These are phyloP conservation scores for Iris pallida DNA, from an alignment of 116 monocot species.

Conservation along the genomic window DNA sequence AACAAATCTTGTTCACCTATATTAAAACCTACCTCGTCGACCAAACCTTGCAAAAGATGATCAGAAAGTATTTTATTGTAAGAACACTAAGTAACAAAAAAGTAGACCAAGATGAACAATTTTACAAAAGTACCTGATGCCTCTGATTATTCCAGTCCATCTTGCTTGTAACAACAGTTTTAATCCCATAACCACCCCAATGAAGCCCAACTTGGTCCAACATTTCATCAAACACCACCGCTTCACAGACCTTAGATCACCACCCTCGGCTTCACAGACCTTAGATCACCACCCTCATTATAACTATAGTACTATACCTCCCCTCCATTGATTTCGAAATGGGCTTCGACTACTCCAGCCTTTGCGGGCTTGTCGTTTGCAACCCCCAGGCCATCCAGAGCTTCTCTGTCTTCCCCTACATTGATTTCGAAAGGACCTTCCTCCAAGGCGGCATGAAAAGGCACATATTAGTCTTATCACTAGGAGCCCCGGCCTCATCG, in stretches of 20 bases:
- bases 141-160: too few relatives aligned
- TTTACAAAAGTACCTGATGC: too few relatives aligned
- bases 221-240: constrained; percentile 3
- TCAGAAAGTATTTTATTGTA: too few relatives aligned
- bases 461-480: not conserved
- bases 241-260: not conserved
- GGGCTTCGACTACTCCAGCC: constrained; percentile 9
- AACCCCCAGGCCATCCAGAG: not conserved
- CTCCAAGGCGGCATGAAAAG: constrained; percentile 2
- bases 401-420: not conserved
- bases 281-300: constrained; percentile 4
- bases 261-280: too few relatives aligned
- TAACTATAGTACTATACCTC: too few relatives aligned
- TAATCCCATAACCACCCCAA: not conserved
- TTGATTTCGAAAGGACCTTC: constrained; percentile 11
- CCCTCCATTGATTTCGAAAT: not conserved
- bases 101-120: too few relatives aligned
- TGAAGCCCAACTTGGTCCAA: not conserved
- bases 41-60: too few relatives aligned
- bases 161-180: too few relatives aligned
- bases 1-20: too few relatives aligned
- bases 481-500: not conserved
- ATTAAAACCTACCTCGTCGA: too few relatives aligned
- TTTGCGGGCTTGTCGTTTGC: not conserved
- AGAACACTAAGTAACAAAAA: too few relatives aligned